Evolutionary conservation across 805 yeast genomes (phyloP).

Genomic region (Pichia manshurica): DNA sequence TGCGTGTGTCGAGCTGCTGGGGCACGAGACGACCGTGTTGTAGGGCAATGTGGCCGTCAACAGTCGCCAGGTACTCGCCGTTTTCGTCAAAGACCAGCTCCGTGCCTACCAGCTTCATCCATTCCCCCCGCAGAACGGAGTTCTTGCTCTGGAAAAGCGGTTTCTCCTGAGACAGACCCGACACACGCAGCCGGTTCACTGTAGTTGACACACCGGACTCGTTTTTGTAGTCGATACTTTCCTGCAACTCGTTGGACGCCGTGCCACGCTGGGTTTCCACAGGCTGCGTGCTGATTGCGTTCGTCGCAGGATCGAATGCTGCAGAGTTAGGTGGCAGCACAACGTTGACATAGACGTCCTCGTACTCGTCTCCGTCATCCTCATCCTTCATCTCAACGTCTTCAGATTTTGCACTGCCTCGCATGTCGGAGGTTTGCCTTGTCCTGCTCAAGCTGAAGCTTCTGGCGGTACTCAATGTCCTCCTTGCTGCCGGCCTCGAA

Average conservation of each 20-base stretch:
- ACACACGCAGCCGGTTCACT: constrained; percentile 36
- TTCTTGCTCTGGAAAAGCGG: constrained; percentile 58
- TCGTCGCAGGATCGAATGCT: constrained; percentile 13
- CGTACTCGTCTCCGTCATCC: constrained; percentile 38
- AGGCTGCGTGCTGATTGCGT: neutral
- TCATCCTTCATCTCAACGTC: constrained; percentile 2
- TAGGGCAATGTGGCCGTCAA: constrained; percentile 27
- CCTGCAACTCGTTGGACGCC: constrained; percentile 10
- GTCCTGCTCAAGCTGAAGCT: constrained; percentile 20
- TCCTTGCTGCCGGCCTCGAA: constrained; percentile 89
- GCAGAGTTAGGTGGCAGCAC: constrained; percentile 40
- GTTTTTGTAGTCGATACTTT: constrained; percentile 14
- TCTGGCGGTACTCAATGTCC: constrained; percentile 58
- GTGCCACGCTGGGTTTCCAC: neutral
- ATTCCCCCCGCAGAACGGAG: constrained; percentile 61
- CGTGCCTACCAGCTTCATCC: constrained; percentile 78
- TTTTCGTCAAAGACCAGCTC: constrained; percentile 39
- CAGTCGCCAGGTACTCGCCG: constrained; percentile 30
- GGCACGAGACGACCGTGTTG: constrained; percentile 29
- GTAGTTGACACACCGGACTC: constrained; percentile 9
- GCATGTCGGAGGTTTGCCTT: constrained; percentile 15
- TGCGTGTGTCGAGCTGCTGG: constrained; percentile 17
- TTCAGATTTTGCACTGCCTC: constrained; percentile 23
- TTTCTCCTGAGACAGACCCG: constrained; percentile 48
- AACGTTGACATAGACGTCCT: constrained; percentile 49